These are phyloP conservation scores for Scedosporium dehoogii DNA, from an alignment of 2,329 filamentous ascomycete species.

Conservation along the genomic window DNA sequence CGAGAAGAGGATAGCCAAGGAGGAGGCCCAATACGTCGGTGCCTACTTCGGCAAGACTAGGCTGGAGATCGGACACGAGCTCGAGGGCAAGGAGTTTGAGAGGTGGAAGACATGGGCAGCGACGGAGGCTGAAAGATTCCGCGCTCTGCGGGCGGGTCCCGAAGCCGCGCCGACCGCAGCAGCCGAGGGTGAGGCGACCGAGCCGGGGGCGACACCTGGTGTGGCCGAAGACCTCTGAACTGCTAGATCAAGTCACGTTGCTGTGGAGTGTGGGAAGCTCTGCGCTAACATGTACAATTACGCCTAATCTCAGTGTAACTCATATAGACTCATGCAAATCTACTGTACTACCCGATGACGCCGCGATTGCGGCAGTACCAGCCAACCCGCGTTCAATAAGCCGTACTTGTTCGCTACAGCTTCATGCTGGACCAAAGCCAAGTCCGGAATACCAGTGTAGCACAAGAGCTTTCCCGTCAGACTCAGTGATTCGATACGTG, in stretches of 20 bases:
- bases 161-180: slow-evolving; percentile 14
- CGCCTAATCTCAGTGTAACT: slow-evolving; percentile 1
- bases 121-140: slow-evolving; percentile 31
- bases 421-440: slow-evolving; percentile 76
- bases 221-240: neutral
- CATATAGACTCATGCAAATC: slow-evolving; percentile 1
- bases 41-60: slow-evolving; percentile 77
- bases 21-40: slow-evolving; percentile 78
- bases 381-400: slow-evolving; percentile 17
- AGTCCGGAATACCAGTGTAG: slow-evolving; percentile 54
- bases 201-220: neutral
- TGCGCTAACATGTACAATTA: slow-evolving; percentile 5
- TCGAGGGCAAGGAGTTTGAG: slow-evolving; percentile 75
- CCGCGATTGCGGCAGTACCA: neutral
- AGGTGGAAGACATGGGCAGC: slow-evolving; percentile 75
- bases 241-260: neutral
- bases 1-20: slow-evolving; percentile 68
- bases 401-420: slow-evolving; percentile 41
- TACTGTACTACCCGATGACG: slow-evolving; percentile 1
- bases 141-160: slow-evolving; percentile 27
- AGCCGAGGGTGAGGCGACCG: slow-evolving; percentile 14
- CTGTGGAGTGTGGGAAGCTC: neutral
- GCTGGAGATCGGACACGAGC: slow-evolving; percentile 66
- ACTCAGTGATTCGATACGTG: slow-evolving; percentile 72
- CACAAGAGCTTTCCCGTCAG: slow-evolving; percentile 72